Percentiles rank a stretch among this genome's conserved stretches.
Evolutionary conservation across 768 basidiomycete species (phyloP).

Genomic region (Lentinula lateritia): DNA sequence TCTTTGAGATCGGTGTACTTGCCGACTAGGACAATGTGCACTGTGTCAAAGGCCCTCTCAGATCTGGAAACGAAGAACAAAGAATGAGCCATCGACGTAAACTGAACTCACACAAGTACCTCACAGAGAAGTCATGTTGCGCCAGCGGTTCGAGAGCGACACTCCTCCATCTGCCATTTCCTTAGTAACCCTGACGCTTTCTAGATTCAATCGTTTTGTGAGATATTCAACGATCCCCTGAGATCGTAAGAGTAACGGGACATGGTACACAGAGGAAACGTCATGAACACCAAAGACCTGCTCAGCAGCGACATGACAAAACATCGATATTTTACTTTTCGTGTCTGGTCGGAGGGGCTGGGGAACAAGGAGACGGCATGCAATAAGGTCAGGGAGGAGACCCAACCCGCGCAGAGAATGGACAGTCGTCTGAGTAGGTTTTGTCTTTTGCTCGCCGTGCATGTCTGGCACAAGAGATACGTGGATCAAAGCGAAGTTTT

Average conservation of each 20-base stretch:
- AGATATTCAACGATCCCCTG: slow-evolving; percentile 92
- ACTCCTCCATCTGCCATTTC: slow-evolving; percentile 57
- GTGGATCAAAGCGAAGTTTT: slow-evolving; percentile 95
- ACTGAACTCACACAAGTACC: slow-evolving; percentile 13
- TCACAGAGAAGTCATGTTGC: slow-evolving; percentile 74
- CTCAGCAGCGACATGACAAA: slow-evolving; percentile 89
- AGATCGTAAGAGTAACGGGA: slow-evolving; percentile 84
- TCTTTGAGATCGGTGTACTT: slow-evolving; percentile 97
- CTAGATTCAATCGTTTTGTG: slow-evolving; percentile 73
- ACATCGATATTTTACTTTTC: slow-evolving; percentile 97
- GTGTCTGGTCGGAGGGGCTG: slow-evolving; percentile 79
- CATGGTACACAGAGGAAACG: slow-evolving; percentile 95
- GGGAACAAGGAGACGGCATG: slow-evolving; percentile 80
- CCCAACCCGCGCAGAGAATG: slow-evolving; percentile 91
- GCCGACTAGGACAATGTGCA: slow-evolving; percentile 88
- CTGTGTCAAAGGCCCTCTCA: slow-evolving; percentile 86
- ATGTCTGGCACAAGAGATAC: slow-evolving; percentile 98
- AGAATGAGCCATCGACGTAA: neutral
- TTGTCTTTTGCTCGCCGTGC: slow-evolving; percentile 98
- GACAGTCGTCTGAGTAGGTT: slow-evolving; percentile 96
- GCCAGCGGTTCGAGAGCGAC: slow-evolving; percentile 73
- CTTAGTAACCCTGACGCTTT: slow-evolving; percentile 44
- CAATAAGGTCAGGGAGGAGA: slow-evolving; percentile 90
- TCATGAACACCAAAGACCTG: slow-evolving; percentile 96
- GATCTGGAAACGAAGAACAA: slow-evolving; percentile 47